Conservation (phyloP, 179 eudicot species). For the Pouteria campechiana region DNA sequence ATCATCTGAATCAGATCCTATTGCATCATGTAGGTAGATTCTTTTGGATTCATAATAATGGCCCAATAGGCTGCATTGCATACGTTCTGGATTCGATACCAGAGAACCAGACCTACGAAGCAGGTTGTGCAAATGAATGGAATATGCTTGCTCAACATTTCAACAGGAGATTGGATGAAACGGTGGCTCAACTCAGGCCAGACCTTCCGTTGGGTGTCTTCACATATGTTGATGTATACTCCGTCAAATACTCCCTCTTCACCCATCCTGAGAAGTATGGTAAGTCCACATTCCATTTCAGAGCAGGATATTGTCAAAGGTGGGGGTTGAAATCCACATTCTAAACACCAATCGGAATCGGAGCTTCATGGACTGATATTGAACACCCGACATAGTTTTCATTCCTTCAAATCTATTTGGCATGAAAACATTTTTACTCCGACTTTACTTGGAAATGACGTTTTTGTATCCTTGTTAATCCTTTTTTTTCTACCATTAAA, state of each 20-base stretch:
- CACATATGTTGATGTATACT: slow-evolving; percentile 43
- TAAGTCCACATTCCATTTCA: no score
- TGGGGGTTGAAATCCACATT: no score
- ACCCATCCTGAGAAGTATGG: slow-evolving; percentile 19
- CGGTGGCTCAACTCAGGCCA: slow-evolving; percentile 27
- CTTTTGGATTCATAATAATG: slow-evolving; percentile 72
- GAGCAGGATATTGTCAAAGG: no score
- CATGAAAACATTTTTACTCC: no score
- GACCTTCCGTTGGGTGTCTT: slow-evolving; percentile 31
- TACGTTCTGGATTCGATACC: slow-evolving; percentile 11
- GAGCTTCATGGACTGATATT: no score
- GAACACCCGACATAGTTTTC: no score
- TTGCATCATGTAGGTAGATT: slow-evolving; percentile 26
- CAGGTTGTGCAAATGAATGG: slow-evolving; percentile 42
- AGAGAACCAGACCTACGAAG: slow-evolving; percentile 24
- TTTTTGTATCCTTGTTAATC: no score
- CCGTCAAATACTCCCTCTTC: slow-evolving; percentile 39
- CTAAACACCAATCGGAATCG: no score
- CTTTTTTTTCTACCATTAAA: no score
- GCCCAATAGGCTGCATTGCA: slow-evolving; percentile 58
- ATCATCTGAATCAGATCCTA: slow-evolving; percentile 21
- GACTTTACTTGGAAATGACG: no score
- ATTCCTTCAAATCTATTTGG: no score
- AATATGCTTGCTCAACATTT: slow-evolving; percentile 44
- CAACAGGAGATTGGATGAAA: slow-evolving; percentile 41